Evolutionary conservation across 306 rosid genomes (phyloP).

Genomic region (Cotoneaster glaucophyllus): DNA sequence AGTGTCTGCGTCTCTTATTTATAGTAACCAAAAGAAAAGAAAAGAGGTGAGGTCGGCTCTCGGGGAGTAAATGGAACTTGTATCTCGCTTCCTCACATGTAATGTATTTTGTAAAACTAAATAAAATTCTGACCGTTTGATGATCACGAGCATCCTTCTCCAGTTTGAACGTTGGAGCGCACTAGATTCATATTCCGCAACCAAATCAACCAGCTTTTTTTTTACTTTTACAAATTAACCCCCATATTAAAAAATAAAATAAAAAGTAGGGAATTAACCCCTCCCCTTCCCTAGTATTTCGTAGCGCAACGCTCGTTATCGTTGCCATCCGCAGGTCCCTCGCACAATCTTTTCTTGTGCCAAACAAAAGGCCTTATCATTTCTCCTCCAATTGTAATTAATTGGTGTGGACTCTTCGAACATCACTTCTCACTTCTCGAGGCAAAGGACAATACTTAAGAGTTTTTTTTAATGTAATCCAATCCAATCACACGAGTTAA

Average conservation of each 20-base stretch:
- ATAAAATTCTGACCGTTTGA: constrained; percentile 82
- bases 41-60: too few relatives aligned
- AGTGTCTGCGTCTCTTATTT: constrained; percentile 36
- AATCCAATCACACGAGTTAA: not conserved
- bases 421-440: not conserved
- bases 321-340: not conserved
- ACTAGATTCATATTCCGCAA: constrained; percentile 56
- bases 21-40: constrained; percentile 31
- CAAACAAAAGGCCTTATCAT: not conserved
- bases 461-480: too few relatives aligned
- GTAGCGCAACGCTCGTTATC: not conserved
- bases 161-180: constrained; percentile 95
- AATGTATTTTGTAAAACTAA: not conserved
- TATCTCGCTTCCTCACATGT: constrained; percentile 52
- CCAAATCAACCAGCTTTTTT: not conserved
- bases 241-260: too few relatives aligned
- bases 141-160: constrained; percentile 72
- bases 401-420: not conserved
- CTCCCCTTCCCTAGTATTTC: not conserved
- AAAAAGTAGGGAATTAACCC: too few relatives aligned
- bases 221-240: constrained; percentile 1
- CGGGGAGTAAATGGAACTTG: too few relatives aligned
- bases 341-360: not conserved
- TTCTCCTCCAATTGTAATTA: not conserved
- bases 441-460: too few relatives aligned